These are phyloP conservation scores for Lithocarpus polystachyus DNA, from an alignment of 306 rosid genomes.

Conservation along the genomic window DNA sequence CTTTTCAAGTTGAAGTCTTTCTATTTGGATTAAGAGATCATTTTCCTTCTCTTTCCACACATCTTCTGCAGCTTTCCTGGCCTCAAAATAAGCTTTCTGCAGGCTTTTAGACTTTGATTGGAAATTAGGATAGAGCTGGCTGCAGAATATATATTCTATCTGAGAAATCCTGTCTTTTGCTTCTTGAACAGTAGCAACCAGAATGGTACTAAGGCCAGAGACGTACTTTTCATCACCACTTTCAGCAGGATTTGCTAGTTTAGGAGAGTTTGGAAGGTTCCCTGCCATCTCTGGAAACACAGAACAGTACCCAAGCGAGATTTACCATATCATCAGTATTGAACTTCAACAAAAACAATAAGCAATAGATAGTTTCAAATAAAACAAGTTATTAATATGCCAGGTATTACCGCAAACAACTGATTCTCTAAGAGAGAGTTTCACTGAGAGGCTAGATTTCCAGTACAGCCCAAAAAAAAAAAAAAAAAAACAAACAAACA, in stretches of 20 bases:
- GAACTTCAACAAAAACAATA: neutral
- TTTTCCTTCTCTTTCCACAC: conserved; percentile 42
- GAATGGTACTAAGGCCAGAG: conserved; percentile 65
- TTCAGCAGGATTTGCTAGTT: conserved; percentile 23
- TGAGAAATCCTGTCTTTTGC: conserved; percentile 72
- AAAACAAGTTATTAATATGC: neutral
- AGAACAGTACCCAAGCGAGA: neutral
- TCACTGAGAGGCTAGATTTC: neutral
- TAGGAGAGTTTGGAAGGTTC: conserved; percentile 28
- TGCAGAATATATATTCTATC: conserved; percentile 78
- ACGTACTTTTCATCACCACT: conserved; percentile 37
- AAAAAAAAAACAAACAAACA: neutral
- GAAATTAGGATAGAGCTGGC: conserved; percentile 57
- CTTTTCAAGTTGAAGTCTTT: conserved; percentile 35
- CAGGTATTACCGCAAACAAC: neutral
- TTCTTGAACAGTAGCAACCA: conserved; percentile 88
- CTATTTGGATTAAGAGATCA: conserved; percentile 30
- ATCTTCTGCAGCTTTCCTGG: conserved; percentile 32
- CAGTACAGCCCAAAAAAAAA: too few species aligned
- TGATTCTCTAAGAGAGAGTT: neutral
- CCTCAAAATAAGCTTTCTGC: conserved; percentile 29
- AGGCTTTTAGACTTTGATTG: conserved; percentile 43
- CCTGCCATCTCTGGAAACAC: conserved; percentile 33
- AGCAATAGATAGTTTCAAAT: neutral
- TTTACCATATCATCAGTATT: neutral